phyloP scores from a whole-genome alignment of 2,329 filamentous ascomycete species.

The Apiospora phragmitis region DNA sequence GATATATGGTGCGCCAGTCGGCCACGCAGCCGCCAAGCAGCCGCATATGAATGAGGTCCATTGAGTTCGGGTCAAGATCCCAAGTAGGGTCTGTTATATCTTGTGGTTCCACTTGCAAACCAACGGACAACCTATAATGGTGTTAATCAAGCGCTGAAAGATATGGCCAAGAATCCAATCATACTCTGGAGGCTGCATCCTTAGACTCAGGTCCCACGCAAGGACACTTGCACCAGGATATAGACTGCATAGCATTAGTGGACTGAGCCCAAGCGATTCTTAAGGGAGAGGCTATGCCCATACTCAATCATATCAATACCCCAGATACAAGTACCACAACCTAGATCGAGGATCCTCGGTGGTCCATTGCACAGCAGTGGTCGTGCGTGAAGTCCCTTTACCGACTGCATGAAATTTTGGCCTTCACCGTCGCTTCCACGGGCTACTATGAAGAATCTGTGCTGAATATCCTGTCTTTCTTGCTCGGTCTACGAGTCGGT shows the following conservation, averaged over 20 bases:
- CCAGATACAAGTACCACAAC: too few species aligned
- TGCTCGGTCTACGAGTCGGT: too few species aligned
- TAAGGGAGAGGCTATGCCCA: too few species aligned
- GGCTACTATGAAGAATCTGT: too few species aligned
- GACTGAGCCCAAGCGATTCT: too few species aligned
- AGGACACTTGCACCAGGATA: constrained; percentile 27
- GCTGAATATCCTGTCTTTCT: too few species aligned
- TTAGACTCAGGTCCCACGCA: constrained; percentile 37
- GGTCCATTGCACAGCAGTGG: too few species aligned
- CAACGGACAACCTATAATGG: neutral
- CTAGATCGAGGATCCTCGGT: too few species aligned
- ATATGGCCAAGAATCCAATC: neutral
- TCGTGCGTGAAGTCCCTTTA: too few species aligned
- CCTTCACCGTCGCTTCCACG: too few species aligned
- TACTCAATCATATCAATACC: too few species aligned
- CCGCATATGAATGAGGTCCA: constrained; percentile 82
- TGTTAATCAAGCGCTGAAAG: neutral
- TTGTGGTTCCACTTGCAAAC: constrained; percentile 62
- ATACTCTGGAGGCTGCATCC: constrained; percentile 37
- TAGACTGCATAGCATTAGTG: neutral
- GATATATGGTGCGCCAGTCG: constrained; percentile 75
- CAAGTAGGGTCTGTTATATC: constrained; percentile 79
- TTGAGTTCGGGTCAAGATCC: constrained; percentile 50
- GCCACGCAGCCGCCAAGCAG: constrained; percentile 77
- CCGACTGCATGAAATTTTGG: too few species aligned